Conservation (phyloP, 495 filamentous ascomycete species). For the Pyronema domesticum region DNA sequence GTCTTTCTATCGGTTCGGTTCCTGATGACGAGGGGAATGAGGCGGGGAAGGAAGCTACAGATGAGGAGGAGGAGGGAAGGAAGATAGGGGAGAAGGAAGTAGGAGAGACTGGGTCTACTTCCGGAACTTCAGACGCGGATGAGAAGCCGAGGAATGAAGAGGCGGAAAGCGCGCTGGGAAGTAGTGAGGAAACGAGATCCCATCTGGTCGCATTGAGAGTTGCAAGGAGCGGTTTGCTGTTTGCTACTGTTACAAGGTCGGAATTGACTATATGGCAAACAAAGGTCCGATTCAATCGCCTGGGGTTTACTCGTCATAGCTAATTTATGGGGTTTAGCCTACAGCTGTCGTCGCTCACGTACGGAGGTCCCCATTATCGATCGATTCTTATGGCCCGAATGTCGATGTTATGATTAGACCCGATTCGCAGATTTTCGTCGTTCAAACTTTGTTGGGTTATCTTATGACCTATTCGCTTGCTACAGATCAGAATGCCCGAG, state of each 20-base stretch:
- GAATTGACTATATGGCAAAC: slow-evolving; percentile 88
- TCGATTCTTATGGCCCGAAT: slow-evolving; percentile 72
- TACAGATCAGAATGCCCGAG: slow-evolving; percentile 60
- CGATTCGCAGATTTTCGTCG: slow-evolving; percentile 75
- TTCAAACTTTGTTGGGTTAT: slow-evolving; percentile 76
- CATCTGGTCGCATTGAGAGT: slow-evolving; percentile 57
- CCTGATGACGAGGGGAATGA: slow-evolving; percentile 5
- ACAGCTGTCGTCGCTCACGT: slow-evolving; percentile 74
- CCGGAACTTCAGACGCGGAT: slow-evolving; percentile 9
- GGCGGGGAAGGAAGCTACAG: slow-evolving; percentile 9
- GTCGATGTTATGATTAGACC: slow-evolving; percentile 70
- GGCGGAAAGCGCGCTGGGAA: slow-evolving; percentile 4
- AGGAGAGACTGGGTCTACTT: slow-evolving; percentile 9
- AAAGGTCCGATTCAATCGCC: slow-evolving; percentile 43
- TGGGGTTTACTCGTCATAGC: background rate
- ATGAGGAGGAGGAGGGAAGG: slow-evolving; percentile 18
- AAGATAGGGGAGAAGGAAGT: slow-evolving; percentile 20
- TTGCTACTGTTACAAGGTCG: slow-evolving; percentile 69
- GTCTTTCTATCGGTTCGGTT: slow-evolving; percentile 20
- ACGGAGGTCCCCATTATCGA: slow-evolving; percentile 56
- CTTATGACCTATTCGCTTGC: slow-evolving; percentile 87
- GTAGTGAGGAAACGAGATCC: slow-evolving; percentile 29
- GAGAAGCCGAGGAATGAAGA: slow-evolving; percentile 11
- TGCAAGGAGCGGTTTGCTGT: slow-evolving; percentile 67
- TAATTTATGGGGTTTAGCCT: slow-evolving; percentile 39